Base-by-base conservation (phyloP, 2,329 filamentous ascomycete genomes). In the Colletotrichum lentis region DNA sequence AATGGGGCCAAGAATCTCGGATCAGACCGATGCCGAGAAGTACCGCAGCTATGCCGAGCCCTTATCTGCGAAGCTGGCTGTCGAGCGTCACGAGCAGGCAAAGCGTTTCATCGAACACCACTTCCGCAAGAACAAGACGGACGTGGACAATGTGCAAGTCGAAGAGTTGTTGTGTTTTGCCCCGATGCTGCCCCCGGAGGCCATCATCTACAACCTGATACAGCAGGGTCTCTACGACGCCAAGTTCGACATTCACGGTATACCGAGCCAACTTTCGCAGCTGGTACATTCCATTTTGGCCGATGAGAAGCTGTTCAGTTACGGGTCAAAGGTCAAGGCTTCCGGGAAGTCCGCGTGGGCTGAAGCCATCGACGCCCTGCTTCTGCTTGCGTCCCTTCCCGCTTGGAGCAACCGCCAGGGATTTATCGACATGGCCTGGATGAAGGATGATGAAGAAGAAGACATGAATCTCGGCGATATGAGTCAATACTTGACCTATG, bases 1-100 rank as follows among this genome's bases (percentile, higher is more conserved):
- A 0, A 55, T 74, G 3, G 79, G 80, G 0, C 79, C 78, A 1
- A 61, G 68, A 3, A 59, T 75, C 1, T 62, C 69, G 0, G 72
- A 73, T 1, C 72, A 75, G 64, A 77, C 77, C 2, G 70, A 73
- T 12, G 75, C 75, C 7, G 80, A 83, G 60, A 70, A 73, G 12
- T 75, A 78, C 44, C 71, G 76, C 5, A 71, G 75, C 3, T 78
- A 75, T 24, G 74, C 75, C 8, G 76, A 76, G 8, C 62, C 79
- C 4, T 76, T 76, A 37, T 79, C 80, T 1, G 74, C 77, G 11
- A 69, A 74, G 11, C 74, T 78, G 37, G 76, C 79, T 1, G 53
- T 69, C 1, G 76, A 80, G 14, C 74, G 81, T 1, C 77, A 81
- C 35, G 47, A 71, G 7, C 77, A 80, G 27, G 79, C 72, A 0